Conservation (phyloP, 805 yeast genomes). For the Kuraishia ogatae region DNA sequence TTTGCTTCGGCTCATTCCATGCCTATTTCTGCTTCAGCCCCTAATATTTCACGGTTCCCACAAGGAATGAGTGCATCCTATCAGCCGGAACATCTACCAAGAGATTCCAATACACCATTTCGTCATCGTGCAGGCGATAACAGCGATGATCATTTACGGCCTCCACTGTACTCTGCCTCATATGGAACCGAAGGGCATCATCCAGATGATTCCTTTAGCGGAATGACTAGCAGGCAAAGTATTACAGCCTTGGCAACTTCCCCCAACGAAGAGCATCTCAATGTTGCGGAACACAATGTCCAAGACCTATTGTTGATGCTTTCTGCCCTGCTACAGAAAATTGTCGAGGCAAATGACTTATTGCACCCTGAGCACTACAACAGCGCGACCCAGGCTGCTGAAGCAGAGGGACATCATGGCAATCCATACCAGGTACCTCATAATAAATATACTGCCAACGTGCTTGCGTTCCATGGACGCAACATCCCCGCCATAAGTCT, state of each 20-base stretch:
- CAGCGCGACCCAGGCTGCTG: slow-evolving; percentile 16
- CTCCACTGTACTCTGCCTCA: not conserved
- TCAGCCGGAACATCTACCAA: not conserved
- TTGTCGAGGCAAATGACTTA: slow-evolving; percentile 84
- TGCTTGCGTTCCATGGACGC: slow-evolving; percentile 89
- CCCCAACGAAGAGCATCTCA: slow-evolving; percentile 41
- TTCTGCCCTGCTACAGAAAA: slow-evolving; percentile 74
- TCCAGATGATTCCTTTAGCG: slow-evolving; percentile 6
- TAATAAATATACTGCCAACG: slow-evolving; percentile 52
- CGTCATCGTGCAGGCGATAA: slow-evolving; percentile 3
- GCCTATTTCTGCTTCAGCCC: not conserved
- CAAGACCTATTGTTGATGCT: slow-evolving; percentile 78
- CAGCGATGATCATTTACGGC: slow-evolving; percentile 7
- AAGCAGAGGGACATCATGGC: slow-evolving; percentile 12
- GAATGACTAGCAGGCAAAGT: slow-evolving; percentile 8
- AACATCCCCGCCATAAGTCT: slow-evolving; percentile 93
- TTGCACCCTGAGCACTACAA: slow-evolving; percentile 63
- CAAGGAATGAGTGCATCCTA: not conserved
- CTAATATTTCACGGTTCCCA: not conserved
- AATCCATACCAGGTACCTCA: slow-evolving; percentile 13
- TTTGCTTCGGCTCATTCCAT: not conserved
- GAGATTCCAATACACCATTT: not conserved
- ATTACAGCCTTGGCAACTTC: slow-evolving; percentile 2
- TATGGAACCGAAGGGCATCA: slow-evolving; percentile 2
- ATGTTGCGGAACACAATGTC: slow-evolving; percentile 78